Evolutionary conservation across 805 yeast species (phyloP), one percentile per base, ranked within the genome.

Genomic region (Metschnikowia lunata): DNA sequence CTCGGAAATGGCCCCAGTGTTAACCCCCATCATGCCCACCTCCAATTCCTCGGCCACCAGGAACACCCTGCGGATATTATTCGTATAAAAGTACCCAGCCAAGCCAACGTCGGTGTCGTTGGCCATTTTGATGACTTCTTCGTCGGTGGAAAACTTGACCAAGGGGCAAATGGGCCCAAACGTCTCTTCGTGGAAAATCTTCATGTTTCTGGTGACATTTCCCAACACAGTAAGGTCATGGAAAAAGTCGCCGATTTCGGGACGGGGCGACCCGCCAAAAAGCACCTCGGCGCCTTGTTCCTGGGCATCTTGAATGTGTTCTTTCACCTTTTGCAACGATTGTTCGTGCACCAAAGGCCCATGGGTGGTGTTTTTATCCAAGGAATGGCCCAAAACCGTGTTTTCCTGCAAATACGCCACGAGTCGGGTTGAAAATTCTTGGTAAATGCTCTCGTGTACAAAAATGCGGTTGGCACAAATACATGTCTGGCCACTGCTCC

Each of bases 141-240:
- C 83, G 38, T 78, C 85, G n/a, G 80, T 61, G 34, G 63, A 60
- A 58, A 86, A 86, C 57, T 75, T 77, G 59, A 83, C 76, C 40
- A 87, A 63, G 1, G 88, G 86, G 14, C 86, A 86, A 13, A 86
- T 70, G 2, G 95, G 95, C 2, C 93, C 95, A 61, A 86, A 86
- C 2, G 90, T 85, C 61, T 86, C 95, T 54, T 85, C 89, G n/a
- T 62, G 52, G 52, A 75, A 71, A 30, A 85, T 77, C 34, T 61
- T 50, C 79, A 85, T 85, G 15, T 70, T 71, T 2, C 67, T 60
- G 39, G 80, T 77, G 37, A 80, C 85, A 47, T 78, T 76, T n/a
- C 77, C 71, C 40, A 86, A 60, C 11, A 86, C 72, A 0, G 95
- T 86, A 45, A 86, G 80, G 26, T 79, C 82, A 57, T 74, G 86